Evolutionary conservation across 2,329 filamentous ascomycete genomes (phyloP).

Genomic region (Colletotrichum sp.): DNA sequence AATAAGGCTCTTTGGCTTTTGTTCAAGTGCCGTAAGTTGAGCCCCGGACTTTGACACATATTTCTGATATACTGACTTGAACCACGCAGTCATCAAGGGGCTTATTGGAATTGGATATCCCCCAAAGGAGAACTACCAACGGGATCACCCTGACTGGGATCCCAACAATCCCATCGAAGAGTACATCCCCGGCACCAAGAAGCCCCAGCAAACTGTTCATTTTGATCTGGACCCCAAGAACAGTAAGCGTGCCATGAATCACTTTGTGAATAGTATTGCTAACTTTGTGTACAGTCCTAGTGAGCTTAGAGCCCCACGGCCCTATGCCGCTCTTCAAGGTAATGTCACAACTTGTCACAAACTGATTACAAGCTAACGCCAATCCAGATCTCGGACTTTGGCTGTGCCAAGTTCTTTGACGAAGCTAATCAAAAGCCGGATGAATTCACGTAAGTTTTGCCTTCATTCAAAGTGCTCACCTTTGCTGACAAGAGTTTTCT

Average conservation of each 20-base stretch:
- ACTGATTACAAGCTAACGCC: neutral
- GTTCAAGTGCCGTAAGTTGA: conserved; percentile 9
- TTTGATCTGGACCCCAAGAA: conserved; percentile 30
- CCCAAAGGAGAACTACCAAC: neutral
- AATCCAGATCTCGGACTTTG: conserved; percentile 14
- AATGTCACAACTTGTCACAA: neutral
- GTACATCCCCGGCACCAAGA: neutral
- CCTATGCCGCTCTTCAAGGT: conserved; percentile 16
- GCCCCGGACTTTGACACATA: neutral
- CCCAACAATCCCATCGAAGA: conserved; percentile 1
- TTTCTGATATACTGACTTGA: neutral
- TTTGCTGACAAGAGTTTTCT: neutral
- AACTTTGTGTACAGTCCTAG: neutral
- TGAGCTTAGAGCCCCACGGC: neutral
- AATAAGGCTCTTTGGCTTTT: conserved; percentile 12
- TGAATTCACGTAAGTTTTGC: conserved; percentile 1
- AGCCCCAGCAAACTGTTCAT: conserved; percentile 8
- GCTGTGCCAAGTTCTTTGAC: neutral
- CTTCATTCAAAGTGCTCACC: neutral
- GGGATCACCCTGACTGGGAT: neutral
- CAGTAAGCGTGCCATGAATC: conserved; percentile 20
- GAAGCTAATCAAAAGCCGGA: neutral
- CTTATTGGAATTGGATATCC: conserved; percentile 31
- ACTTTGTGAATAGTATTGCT: neutral
- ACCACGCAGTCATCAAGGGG: conserved; percentile 28